phyloP scores from a whole-genome alignment of 768 basidiomycete species.

The Pholiota molesta region DNA sequence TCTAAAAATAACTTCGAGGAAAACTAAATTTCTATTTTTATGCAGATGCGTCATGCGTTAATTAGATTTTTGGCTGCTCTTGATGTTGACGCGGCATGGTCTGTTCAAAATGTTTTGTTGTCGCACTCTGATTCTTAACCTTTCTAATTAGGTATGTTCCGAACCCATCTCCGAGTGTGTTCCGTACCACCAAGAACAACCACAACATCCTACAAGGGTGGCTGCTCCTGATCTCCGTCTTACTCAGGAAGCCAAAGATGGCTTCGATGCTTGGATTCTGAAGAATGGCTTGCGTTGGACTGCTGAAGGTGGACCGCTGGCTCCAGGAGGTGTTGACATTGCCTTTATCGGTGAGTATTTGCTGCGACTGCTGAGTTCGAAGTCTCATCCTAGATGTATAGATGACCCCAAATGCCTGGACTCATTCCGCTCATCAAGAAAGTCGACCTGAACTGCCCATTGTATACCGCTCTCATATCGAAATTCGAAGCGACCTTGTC shows the following conservation, averaged over 20 bases:
- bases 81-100: slow-evolving; percentile 87
- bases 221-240: slow-evolving; percentile 78
- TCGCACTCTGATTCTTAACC: slow-evolving; percentile 15
- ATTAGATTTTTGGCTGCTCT: slow-evolving; percentile 81
- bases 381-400: slow-evolving; percentile 12
- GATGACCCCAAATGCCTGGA: slow-evolving; percentile 94
- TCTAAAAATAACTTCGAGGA: slow-evolving; percentile 19
- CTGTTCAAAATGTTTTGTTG: slow-evolving; percentile 33
- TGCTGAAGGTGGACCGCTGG: slow-evolving; percentile 81
- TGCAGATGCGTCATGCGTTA: slow-evolving; percentile 90
- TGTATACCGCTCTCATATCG: slow-evolving; percentile 94
- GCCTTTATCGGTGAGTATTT: slow-evolving; percentile 76
- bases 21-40: slow-evolving; percentile 25
- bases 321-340: slow-evolving; percentile 81
- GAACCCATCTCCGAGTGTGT: slow-evolving; percentile 86
- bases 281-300: slow-evolving; percentile 92
- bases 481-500: slow-evolving; percentile 87
- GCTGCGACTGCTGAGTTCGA: not conserved
- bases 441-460: slow-evolving; percentile 85
- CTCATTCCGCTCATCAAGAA: slow-evolving; percentile 92
- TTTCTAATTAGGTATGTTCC: slow-evolving; percentile 70
- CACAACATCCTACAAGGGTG: slow-evolving; percentile 96
- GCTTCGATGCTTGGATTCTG: slow-evolving; percentile 85
- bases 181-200: slow-evolving; percentile 94
- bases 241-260: slow-evolving; percentile 75